phyloP scores from a whole-genome alignment of 352 stramenopile species.

The Thalassiosira mediterranea region DNA sequence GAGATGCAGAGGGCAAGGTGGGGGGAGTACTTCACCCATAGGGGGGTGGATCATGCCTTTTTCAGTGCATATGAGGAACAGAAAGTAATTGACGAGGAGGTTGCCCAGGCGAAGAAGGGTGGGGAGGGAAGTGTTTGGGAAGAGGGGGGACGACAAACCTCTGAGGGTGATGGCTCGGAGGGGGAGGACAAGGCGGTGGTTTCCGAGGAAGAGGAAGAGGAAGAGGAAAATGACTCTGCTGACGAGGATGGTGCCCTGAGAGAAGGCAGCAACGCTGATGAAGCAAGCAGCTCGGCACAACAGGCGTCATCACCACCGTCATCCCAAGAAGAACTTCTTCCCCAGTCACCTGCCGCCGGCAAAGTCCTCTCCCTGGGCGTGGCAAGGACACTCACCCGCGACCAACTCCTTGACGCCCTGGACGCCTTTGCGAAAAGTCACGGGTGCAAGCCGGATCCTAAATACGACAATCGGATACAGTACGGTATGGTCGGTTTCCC shows the following conservation, averaged over 20 bases:
- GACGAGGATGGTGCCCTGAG: conserved; percentile 88
- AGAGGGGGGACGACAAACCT: conserved; percentile 38
- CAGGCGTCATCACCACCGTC: conserved; percentile 10
- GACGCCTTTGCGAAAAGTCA: conserved; percentile 61
- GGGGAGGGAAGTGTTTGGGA: conserved; percentile 21
- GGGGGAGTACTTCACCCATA: conserved; percentile 92
- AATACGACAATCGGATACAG: conserved; percentile 74
- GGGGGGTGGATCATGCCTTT: conserved; percentile 93
- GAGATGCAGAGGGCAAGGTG: conserved; percentile 90
- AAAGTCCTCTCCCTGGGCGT: conserved; percentile 41
- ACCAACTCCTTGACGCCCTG: conserved; percentile 70
- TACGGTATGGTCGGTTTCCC: conserved; percentile 99
- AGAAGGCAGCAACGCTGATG: conserved; percentile 67
- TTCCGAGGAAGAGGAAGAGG: conserved; percentile 17
- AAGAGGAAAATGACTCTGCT: conserved; percentile 67
- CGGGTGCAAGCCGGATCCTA: conserved; percentile 53
- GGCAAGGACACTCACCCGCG: conserved; percentile 58
- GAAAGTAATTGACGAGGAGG: conserved; percentile 81
- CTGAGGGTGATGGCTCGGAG: conserved; percentile 29
- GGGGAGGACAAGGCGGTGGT: conserved; percentile 33
- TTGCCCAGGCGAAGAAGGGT: conserved; percentile 44
- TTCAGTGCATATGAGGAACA: conserved; percentile 97
- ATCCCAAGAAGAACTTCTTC: not conserved
- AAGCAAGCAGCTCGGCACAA: conserved; percentile 34
- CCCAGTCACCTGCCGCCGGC: not conserved